Conservation (phyloP, 148 eudicot genomes). For the Vaccinium darrowii region DNA sequence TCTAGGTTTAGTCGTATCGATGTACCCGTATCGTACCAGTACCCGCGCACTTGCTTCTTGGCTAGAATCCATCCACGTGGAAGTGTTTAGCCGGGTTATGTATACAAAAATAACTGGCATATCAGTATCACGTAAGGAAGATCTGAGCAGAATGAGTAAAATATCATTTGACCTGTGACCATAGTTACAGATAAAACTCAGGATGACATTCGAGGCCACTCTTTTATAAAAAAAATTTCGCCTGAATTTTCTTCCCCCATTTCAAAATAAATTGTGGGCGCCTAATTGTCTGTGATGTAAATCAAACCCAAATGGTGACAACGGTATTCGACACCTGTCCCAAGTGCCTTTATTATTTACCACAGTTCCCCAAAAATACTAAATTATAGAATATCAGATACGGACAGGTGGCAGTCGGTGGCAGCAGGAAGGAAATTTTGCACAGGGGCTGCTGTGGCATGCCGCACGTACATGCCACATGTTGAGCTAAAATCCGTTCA, state of each 20-base stretch:
- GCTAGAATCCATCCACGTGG: not conserved
- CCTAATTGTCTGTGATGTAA: slow-evolving; percentile 8
- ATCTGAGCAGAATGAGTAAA: slow-evolving; percentile 14
- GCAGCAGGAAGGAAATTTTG: too few species aligned
- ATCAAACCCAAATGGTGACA: not conserved
- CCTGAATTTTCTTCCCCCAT: slow-evolving; percentile 1
- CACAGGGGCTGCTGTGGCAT: too few species aligned
- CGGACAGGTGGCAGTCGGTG: not conserved
- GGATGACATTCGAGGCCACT: not conserved
- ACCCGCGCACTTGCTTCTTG: too few species aligned
- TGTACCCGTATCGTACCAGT: too few species aligned
- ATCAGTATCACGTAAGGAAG: not conserved
- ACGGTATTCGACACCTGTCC: slow-evolving; percentile 14
- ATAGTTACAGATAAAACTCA: not conserved
- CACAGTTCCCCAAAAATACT: not conserved
- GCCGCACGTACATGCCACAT: too few species aligned
- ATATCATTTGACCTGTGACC: slow-evolving; percentile 18
- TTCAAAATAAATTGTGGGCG: not conserved
- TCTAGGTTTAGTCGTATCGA: too few species aligned
- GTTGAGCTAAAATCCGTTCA: too few species aligned
- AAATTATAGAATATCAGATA: not conserved
- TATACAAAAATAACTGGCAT: not conserved
- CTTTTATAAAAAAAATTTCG: not conserved
- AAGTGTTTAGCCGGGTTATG: not conserved
- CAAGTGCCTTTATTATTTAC: not conserved